phyloP scores from a whole-genome alignment of 148 eudicot species.

The Nyssa sinensis region DNA sequence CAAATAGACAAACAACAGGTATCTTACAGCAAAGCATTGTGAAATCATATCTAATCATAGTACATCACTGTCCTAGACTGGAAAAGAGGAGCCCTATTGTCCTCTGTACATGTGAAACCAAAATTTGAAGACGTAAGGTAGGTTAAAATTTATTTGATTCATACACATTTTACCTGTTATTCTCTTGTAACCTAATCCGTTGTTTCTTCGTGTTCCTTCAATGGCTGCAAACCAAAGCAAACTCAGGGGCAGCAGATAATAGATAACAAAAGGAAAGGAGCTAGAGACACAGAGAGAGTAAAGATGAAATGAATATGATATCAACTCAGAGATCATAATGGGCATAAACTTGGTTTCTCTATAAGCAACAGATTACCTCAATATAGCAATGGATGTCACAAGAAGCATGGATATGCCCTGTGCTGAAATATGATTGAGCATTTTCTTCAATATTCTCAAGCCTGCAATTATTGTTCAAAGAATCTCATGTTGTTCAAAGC shows the following conservation, averaged over 20 bases:
- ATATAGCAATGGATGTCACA: conserved; percentile 42
- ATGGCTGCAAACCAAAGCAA: conserved; percentile 18
- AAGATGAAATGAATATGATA: not conserved
- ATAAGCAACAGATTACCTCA: conserved; percentile 33
- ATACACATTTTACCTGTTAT: conserved; percentile 5
- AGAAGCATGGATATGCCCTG: conserved; percentile 60
- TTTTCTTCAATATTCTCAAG: conserved; percentile 74
- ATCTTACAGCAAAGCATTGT: too few relatives aligned
- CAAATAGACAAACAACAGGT: too few relatives aligned
- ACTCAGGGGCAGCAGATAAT: too few relatives aligned
- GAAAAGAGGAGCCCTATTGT: too few relatives aligned
- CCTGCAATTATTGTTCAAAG: conserved; percentile 37
- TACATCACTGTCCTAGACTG: too few relatives aligned
- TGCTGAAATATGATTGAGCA: conserved; percentile 70
- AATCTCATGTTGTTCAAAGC: too few relatives aligned
- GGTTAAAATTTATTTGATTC: not conserved
- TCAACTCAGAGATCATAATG: not conserved
- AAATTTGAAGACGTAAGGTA: too few relatives aligned
- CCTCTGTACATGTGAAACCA: too few relatives aligned
- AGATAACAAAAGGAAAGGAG: too few relatives aligned
- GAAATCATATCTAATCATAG: too few relatives aligned
- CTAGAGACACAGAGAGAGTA: too few relatives aligned
- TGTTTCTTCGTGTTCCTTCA: conserved; percentile 17
- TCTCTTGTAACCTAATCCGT: conserved; percentile 15
- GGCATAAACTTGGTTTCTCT: not conserved